Evolutionary conservation across 73 alveolate species (phyloP), one percentile per base, ranked within the genome.

Genomic region (Symbiodinium pilosum): DNA sequence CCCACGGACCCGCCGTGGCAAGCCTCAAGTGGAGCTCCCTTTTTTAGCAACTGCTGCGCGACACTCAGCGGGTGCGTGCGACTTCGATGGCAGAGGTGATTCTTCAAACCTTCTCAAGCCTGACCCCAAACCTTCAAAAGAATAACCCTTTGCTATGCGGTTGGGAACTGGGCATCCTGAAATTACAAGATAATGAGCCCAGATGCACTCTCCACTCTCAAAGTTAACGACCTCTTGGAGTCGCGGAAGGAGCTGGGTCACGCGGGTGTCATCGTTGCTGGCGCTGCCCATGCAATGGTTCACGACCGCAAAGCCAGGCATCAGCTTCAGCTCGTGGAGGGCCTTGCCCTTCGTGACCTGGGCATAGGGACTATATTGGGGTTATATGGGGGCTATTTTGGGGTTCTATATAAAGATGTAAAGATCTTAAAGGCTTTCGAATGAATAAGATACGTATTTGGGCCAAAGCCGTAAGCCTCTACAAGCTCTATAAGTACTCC

Each of bases 241-340:
- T 64, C 81, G 81, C 41, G 81, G 81, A 64, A 64, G 81, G 81
- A 64, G 81, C 41, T 28, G 81, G 81, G 81, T 64, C 81, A 64
- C 81, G 38, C 81, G 81, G 81, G 39, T 38, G 81, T 64, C 81
- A n/a, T 64, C 81, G 81, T 64, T 64, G 81, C 81, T 64, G 81
- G 81, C 81, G 41, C 81, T 64, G 81, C 81, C 81, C 81, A 64
- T 64, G 81, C 81, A 64, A 28, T 64, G 81, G 81, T 64, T 64
- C 81, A 64, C 81, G 81, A 64, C 41, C 81, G 81, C 81, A 12
- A 12, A 64, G 81, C 21, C 81, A 24, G 81, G 81, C 81, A 64
- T 64, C 81, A 64, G 0, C 1, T 64, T 64, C 32, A 64, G 81
- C 81, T 64, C 81, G 38, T 64, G 81, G 32, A 64, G 81, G 81